Conservation (phyloP, 768 basidiomycete species). For the Neoboletus magnificus region DNA sequence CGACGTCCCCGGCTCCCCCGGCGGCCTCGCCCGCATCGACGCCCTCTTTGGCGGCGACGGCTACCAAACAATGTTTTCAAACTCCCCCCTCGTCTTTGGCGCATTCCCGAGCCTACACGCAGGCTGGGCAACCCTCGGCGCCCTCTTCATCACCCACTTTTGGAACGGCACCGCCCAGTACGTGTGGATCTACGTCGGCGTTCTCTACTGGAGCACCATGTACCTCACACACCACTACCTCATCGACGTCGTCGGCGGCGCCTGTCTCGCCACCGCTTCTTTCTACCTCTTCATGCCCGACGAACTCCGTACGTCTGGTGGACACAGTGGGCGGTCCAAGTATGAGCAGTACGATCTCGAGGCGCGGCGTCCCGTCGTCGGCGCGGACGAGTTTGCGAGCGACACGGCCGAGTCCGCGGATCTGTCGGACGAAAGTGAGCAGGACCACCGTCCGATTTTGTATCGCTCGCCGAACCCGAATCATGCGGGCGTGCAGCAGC, state of each 20-base stretch:
- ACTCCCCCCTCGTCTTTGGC: constrained; percentile 92
- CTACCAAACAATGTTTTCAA: constrained; percentile 79
- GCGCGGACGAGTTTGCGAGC: constrained; percentile 32
- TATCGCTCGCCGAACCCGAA: constrained; percentile 61
- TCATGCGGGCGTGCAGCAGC: neutral
- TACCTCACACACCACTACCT: constrained; percentile 98
- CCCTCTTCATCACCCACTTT: constrained; percentile 91
- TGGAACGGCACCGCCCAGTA: constrained; percentile 71
- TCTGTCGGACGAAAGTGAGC: constrained; percentile 61
- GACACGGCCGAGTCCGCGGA: constrained; percentile 47
- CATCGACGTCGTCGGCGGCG: constrained; percentile 94
- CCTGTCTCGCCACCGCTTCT: constrained; percentile 79
- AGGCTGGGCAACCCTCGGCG: constrained; percentile 86
- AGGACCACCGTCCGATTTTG: constrained; percentile 58
- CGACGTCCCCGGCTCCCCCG: constrained; percentile 86
- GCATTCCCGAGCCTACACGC: constrained; percentile 96
- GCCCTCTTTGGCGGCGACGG: constrained; percentile 70
- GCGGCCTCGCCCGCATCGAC: constrained; percentile 91
- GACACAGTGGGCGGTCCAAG: constrained; percentile 45
- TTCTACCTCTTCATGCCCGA: constrained; percentile 90
- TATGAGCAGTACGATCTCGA: constrained; percentile 80
- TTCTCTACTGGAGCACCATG: constrained; percentile 98
- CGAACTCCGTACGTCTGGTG: constrained; percentile 59
- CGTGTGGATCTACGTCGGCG: constrained; percentile 79
- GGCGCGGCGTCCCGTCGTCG: constrained; percentile 33